These are phyloP conservation scores for Macroventuria anomochaeta DNA, from an alignment of 2,329 filamentous ascomycete species.

Conservation along the genomic window DNA sequence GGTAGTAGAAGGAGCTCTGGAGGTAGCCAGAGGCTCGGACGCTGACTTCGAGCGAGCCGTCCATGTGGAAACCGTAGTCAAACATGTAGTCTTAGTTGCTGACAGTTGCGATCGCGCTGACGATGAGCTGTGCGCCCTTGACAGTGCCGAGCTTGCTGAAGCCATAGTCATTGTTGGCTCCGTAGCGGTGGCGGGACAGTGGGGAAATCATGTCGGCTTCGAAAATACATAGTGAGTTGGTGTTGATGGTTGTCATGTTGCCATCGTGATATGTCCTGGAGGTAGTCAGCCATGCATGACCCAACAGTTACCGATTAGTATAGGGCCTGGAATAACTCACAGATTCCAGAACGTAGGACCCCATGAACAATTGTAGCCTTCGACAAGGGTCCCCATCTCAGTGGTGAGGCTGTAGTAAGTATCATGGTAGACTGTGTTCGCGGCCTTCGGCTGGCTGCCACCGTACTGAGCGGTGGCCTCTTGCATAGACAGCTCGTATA, in stretches of 20 bases:
- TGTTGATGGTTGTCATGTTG: slow-evolving; percentile 55
- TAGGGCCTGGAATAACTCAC: not conserved
- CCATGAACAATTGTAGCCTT: slow-evolving; percentile 60
- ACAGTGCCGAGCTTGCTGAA: slow-evolving; percentile 34
- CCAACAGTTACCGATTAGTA: not conserved
- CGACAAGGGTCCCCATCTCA: slow-evolving; percentile 51
- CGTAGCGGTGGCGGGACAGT: slow-evolving; percentile 42
- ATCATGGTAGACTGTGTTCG: slow-evolving; percentile 57
- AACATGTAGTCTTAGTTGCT: slow-evolving; percentile 54
- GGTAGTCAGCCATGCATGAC: not conserved
- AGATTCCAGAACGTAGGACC: slow-evolving; percentile 60
- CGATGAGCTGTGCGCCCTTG: slow-evolving; percentile 44
- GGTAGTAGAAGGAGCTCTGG: slow-evolving; percentile 43
- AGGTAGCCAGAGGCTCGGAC: slow-evolving; percentile 44
- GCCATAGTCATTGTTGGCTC: slow-evolving; percentile 27
- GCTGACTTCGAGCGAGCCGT: slow-evolving; percentile 45
- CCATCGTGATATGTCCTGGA: slow-evolving; percentile 48
- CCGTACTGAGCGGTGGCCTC: slow-evolving; percentile 63
- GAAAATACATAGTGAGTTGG: slow-evolving; percentile 59
- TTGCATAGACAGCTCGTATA: slow-evolving; percentile 64
- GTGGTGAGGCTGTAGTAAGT: slow-evolving; percentile 57
- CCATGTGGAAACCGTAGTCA: slow-evolving; percentile 38
- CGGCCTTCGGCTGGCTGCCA: slow-evolving; percentile 52
- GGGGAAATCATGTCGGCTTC: slow-evolving; percentile 42
- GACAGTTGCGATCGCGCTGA: slow-evolving; percentile 51